Evolutionary conservation across 768 basidiomycete genomes (phyloP).

Genomic region (Pulveroboletus sp.): DNA sequence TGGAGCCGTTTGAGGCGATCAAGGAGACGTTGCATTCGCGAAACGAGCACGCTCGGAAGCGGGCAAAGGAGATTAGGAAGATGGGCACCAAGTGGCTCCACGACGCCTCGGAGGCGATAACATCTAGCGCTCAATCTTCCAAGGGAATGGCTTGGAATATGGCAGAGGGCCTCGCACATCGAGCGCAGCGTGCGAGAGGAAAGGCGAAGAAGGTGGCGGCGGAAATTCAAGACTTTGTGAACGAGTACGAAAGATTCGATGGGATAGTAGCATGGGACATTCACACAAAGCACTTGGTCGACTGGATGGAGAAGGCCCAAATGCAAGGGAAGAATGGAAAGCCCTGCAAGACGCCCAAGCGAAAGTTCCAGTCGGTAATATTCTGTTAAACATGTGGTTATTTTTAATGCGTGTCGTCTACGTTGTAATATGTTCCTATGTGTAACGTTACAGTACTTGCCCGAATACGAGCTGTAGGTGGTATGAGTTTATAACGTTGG

Average conservation of each 20-base stretch:
- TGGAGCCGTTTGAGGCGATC: constrained; percentile 36
- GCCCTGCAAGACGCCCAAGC: constrained; percentile 14
- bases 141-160: constrained; percentile 41
- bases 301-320: constrained; percentile 10
- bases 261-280: constrained; percentile 16
- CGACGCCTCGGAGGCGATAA: constrained; percentile 41
- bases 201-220: constrained; percentile 44
- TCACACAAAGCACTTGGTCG: constrained; percentile 19
- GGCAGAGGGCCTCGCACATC: constrained; percentile 33
- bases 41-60: constrained; percentile 49
- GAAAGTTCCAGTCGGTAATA: constrained; percentile 8
- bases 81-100: constrained; percentile 45
- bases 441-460: constrained; percentile 20
- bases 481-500: too few species aligned
- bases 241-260: constrained; percentile 20
- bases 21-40: constrained; percentile 43
- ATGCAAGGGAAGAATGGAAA: constrained; percentile 5
- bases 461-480: too few species aligned
- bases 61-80: constrained; percentile 51
- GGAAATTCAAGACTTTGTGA: constrained; percentile 25
- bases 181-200: constrained; percentile 43
- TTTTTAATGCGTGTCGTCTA: constrained; percentile 1
- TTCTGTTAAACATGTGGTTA: constrained; percentile 10
- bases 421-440: constrained; percentile 23
- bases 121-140: constrained; percentile 40